Conservation (phyloP, 768 basidiomycete species). For the Pleurotus citrinopileatus region DNA sequence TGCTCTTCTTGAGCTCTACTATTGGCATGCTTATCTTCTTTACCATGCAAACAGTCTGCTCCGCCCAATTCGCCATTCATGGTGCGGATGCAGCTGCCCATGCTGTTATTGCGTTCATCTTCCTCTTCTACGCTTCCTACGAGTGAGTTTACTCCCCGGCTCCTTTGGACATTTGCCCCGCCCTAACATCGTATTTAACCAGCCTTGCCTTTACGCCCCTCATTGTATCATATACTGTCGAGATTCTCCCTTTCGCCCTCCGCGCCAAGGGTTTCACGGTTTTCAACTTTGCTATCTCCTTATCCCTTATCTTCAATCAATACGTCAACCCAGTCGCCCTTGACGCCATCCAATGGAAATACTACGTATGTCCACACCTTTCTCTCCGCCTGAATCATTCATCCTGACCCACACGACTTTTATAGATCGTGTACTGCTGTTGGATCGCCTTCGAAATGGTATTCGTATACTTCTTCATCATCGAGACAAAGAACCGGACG, state of each 20-base stretch:
- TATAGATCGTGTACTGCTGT: constrained; percentile 40
- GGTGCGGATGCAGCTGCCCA: constrained; percentile 33
- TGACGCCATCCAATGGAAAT: constrained; percentile 46
- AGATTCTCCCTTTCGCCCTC: constrained; percentile 64
- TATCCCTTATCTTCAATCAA: no score
- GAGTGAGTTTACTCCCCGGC: constrained; percentile 35
- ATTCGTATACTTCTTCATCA: constrained; percentile 30
- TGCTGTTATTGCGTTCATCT: constrained; percentile 59
- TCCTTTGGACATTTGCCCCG: neutral
- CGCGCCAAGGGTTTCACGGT: constrained; percentile 71
- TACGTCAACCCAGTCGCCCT: constrained; percentile 47
- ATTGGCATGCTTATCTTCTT: constrained; percentile 45
- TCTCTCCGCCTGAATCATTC: neutral
- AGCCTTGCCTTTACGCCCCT: constrained; percentile 59
- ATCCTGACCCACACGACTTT: constrained; percentile 14
- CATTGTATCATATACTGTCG: constrained; percentile 67
- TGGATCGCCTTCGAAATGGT: constrained; percentile 41
- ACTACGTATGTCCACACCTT: constrained; percentile 37
- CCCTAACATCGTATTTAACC: constrained; percentile 52
- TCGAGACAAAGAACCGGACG: no score
- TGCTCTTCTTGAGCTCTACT: constrained; percentile 44
- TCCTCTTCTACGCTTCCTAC: constrained; percentile 55
- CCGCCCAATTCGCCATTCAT: constrained; percentile 23
- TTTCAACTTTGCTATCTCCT: constrained; percentile 64
- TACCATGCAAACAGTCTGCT: constrained; percentile 44